These are phyloP conservation scores for Backusella circina DNA, from an alignment of 192 early-diverging fungal genomes.

Conservation along the genomic window DNA sequence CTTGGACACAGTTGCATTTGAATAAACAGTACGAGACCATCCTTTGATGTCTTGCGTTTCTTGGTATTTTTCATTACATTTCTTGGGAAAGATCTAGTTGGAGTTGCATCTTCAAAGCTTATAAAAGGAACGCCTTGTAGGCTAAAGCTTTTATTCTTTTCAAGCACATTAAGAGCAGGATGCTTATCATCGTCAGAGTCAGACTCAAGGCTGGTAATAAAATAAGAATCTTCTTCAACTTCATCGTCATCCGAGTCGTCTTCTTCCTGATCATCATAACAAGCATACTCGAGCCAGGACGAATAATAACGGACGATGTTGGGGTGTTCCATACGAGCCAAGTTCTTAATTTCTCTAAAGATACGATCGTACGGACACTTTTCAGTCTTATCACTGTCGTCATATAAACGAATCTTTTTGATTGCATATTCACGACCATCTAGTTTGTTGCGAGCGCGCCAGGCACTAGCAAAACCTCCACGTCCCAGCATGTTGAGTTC, in stretches of 20 bases:
- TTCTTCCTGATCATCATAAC: conserved; percentile 28
- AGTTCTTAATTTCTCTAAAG: conserved; percentile 87
- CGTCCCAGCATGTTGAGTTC: conserved; percentile 76
- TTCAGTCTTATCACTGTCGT: conserved; percentile 19
- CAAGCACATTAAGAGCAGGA: conserved; percentile 5
- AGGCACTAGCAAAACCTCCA: conserved; percentile 91
- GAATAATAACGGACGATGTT: conserved; percentile 93
- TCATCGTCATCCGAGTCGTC: conserved; percentile 7
- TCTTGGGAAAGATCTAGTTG: neutral
- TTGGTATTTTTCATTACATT: neutral
- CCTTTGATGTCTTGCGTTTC: neutral
- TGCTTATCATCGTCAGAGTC: conserved; percentile 12
- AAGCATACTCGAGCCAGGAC: conserved; percentile 78
- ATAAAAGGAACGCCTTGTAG: neutral
- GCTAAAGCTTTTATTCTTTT: neutral
- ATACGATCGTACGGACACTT: conserved; percentile 60
- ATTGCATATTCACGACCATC: conserved; percentile 92
- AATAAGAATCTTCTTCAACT: conserved; percentile 27
- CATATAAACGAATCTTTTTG: conserved; percentile 73
- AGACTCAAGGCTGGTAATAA: neutral
- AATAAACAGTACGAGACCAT: conserved; percentile 53
- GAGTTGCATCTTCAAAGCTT: neutral
- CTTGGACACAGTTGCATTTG: conserved; percentile 92
- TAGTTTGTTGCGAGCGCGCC: conserved; percentile 75
- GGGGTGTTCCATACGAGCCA: conserved; percentile 80